Evolutionary conservation across 345 rosid species (phyloP), one percentile per base, ranked within the genome.

Genomic region (Brassica incana): DNA sequence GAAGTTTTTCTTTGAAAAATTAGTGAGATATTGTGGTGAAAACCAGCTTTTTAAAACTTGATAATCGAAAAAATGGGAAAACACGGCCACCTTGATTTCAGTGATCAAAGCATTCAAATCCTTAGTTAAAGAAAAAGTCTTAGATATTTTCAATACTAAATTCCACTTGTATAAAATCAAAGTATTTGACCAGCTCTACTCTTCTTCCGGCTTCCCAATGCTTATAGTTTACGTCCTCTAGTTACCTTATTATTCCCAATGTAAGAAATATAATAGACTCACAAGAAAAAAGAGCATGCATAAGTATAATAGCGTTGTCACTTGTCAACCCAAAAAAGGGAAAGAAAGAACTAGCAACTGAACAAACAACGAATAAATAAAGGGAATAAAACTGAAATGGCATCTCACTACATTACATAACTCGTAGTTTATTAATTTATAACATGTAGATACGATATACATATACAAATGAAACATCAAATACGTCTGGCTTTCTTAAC

Each of bases 401-500:
- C 6, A 40, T 78, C 63, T 14, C 38, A 43, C 2, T 48, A 63
- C 71, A 38, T 69, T 64, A 36, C 40, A 35, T 59, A 35, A 54
- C 35, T 64, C 61, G 75, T 69, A 64, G 20, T 69, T 64, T 74
- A 75, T 70, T 71, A 67, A 23, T 33, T 32, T 48, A 73, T 66
- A 38, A 69, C 38, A 52, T n/a, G 29, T 50, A 70, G 48, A 67
- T 81, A 76, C 38, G 43, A 66, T 65, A 23, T 67, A 76, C 69
- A 65, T 76, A 66, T 62, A 66, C 16, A 67, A 35, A 74, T 58
- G 35, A 76, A 76, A 32, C 69, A 81, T 72, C 78, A 81, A 0
- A 66, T 66, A 9, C 54, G 10, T 81, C 83, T 86, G 38, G 84
- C 82, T 86, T 87, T 90, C 89, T 86, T 91, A 20, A 85, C 77